Evolutionary conservation across 495 filamentous ascomycete genomes (phyloP).

Genomic region (Delitschia confertaspora): DNA sequence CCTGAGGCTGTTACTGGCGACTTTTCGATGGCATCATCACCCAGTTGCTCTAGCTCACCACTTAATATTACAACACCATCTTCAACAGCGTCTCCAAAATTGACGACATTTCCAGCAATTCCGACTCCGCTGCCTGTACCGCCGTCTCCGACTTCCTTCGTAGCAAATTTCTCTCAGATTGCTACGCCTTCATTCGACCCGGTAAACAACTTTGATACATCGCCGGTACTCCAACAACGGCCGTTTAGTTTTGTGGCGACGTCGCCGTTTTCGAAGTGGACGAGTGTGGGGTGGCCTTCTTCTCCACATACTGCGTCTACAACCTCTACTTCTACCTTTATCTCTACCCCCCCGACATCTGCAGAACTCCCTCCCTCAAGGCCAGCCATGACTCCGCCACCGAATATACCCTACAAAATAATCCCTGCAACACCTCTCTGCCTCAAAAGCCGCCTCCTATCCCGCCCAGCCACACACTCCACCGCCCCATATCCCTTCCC

Average conservation of each 20-base stretch:
- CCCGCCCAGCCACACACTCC: background rate
- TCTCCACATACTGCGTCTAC: no score
- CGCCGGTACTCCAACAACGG: no score
- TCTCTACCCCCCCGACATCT: no score
- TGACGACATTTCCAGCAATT: slow-evolving; percentile 8
- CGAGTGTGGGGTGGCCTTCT: no score
- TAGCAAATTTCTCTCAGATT: background rate
- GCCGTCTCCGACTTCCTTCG: background rate
- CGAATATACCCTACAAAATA: no score
- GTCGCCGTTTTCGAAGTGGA: no score
- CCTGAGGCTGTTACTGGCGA: background rate
- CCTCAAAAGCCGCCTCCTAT: no score
- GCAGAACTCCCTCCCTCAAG: no score
- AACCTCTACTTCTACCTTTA: no score
- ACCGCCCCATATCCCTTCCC: background rate
- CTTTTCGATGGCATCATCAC: background rate
- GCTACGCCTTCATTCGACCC: background rate
- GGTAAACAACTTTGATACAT: background rate
- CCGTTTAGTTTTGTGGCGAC: background rate
- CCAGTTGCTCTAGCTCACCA: slow-evolving; percentile 5
- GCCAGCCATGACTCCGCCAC: no score
- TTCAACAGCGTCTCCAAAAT: background rate
- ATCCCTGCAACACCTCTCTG: no score
- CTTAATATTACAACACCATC: slow-evolving; percentile 16
- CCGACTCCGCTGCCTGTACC: slow-evolving; percentile 9